These are phyloP conservation scores for Metarhizium brunneum DNA, from an alignment of 2,329 filamentous ascomycete genomes.

Conservation along the genomic window DNA sequence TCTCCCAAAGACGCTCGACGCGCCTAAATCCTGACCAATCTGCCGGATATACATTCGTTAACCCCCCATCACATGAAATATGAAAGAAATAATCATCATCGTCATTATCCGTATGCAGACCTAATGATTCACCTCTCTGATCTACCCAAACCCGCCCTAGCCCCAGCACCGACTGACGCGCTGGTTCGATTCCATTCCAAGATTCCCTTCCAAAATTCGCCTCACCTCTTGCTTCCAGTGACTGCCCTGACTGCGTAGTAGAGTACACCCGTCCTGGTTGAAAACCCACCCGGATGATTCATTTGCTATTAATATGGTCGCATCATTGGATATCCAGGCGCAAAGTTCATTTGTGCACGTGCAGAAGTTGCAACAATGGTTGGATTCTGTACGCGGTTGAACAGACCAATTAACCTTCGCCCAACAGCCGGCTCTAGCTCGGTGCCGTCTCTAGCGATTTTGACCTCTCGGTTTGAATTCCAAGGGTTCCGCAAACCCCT, in stretches of 20 bases:
- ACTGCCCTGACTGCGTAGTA: neutral
- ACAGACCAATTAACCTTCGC: constrained; percentile 66
- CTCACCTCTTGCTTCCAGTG: too few relatives aligned
- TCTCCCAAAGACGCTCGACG: too few relatives aligned
- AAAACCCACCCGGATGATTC: neutral
- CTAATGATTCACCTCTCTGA: too few relatives aligned
- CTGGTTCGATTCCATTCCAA: too few relatives aligned
- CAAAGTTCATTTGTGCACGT: constrained; percentile 24
- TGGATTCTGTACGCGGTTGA: constrained; percentile 49
- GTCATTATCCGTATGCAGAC: too few relatives aligned
- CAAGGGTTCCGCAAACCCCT: constrained; percentile 82
- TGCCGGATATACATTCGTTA: too few relatives aligned
- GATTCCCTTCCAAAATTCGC: too few relatives aligned
- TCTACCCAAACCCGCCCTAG: too few relatives aligned
- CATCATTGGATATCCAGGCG: constrained; percentile 29
- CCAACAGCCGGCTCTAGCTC: constrained; percentile 82
- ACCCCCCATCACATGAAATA: too few relatives aligned
- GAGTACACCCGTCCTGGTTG: neutral
- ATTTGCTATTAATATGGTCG: constrained; percentile 22
- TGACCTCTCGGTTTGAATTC: constrained; percentile 93
- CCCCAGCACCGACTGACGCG: too few relatives aligned
- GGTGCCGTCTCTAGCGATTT: constrained; percentile 90
- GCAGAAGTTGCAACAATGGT: constrained; percentile 18
- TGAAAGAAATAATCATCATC: too few relatives aligned
- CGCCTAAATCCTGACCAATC: too few relatives aligned